Percentiles rank a stretch among this genome's conserved stretches.
These are phyloP conservation scores for Radiomyces spectabilis DNA, from an alignment of 192 early-diverging fungal genomes.

Conservation along the genomic window DNA sequence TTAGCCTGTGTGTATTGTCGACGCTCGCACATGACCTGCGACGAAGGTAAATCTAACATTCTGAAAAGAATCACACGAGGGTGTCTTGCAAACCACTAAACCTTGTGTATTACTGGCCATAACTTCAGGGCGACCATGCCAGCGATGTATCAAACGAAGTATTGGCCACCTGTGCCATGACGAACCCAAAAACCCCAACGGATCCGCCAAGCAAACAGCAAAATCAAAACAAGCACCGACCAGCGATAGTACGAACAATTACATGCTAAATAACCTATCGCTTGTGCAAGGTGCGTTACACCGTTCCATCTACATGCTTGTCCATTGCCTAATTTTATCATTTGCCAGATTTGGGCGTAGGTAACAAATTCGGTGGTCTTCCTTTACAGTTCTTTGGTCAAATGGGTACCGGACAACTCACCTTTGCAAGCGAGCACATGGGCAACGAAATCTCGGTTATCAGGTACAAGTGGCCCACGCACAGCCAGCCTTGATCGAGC, in stretches of 20 bases:
- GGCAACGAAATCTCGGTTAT: conserved; percentile 79
- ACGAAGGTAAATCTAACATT: conserved; percentile 40
- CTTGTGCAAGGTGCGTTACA: too few relatives aligned
- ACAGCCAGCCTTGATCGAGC: too few relatives aligned
- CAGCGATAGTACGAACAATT: too few relatives aligned
- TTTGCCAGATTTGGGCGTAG: conserved; percentile 7
- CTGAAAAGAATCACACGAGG: background rate
- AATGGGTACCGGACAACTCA: conserved; percentile 42
- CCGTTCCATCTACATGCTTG: too few relatives aligned
- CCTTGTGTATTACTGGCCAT: background rate
- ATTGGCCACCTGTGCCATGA: conserved; percentile 85
- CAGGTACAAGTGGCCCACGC: too few relatives aligned
- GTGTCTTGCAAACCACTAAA: background rate
- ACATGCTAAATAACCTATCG: too few relatives aligned
- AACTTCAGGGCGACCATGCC: conserved; percentile 74
- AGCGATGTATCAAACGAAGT: conserved; percentile 85
- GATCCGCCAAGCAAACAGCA: too few relatives aligned
- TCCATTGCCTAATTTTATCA: too few relatives aligned
- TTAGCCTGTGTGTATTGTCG: conserved; percentile 89
- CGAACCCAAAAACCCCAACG: too few relatives aligned
- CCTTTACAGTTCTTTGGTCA: conserved; percentile 32
- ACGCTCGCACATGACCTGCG: conserved; percentile 94
- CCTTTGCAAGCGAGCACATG: conserved; percentile 71
- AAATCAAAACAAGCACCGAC: too few relatives aligned
- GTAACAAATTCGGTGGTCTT: conserved; percentile 23